Evolutionary conservation across 2,329 filamentous ascomycete species (phyloP), one percentile per base, ranked within the genome.

Genomic region (Cladosporium halotolerans): DNA sequence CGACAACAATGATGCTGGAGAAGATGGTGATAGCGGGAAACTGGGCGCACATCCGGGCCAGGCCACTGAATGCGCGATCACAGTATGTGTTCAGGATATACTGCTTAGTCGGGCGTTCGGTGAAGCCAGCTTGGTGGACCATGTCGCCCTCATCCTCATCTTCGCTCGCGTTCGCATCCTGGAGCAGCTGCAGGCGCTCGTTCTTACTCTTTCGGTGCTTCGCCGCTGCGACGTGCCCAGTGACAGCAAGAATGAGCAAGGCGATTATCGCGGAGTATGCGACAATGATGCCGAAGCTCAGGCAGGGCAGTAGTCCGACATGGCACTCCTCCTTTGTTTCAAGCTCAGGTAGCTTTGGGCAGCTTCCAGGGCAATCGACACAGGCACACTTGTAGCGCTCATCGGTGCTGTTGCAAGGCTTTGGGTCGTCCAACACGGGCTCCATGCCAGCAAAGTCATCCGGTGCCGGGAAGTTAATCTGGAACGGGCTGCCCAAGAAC

Each of bases 101-200:
- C 50, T 86, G 82, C 58, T 81, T 85, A 13, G 85, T 85, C 0
- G 89, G 89, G 10, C 85, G 81, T 61, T 96, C 89, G 38, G 89
- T 78, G 75, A 91, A 84, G 38, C 86, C 86, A 14, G 82, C 81
- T 50, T 85, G 86, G 60, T 88, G 82, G 3, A 93, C 82, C 50
- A 91, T 79, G 56, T 95, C 89, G 2, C 87, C 90, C 65, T 96
- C 92, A 57, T 96, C 92, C 59, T 99, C 93, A 55, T 97, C 91
- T 59, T 97, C 92, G 63, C 88, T 95, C 8, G 85, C 85, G 10
- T 83, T 79, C 0, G 87, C 79, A 63, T 96, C 92, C 63, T 96
- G 90, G 32, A 99, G 77, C 4, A 99, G 76, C 54, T 90, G 83
- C n/a, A 95, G 79, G 16, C 89, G 79, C 70, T 96, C 90, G 50